Evolutionary conservation across 2,329 filamentous ascomycete species (phyloP).

Genomic region (Cladosporium cucumerinum): DNA sequence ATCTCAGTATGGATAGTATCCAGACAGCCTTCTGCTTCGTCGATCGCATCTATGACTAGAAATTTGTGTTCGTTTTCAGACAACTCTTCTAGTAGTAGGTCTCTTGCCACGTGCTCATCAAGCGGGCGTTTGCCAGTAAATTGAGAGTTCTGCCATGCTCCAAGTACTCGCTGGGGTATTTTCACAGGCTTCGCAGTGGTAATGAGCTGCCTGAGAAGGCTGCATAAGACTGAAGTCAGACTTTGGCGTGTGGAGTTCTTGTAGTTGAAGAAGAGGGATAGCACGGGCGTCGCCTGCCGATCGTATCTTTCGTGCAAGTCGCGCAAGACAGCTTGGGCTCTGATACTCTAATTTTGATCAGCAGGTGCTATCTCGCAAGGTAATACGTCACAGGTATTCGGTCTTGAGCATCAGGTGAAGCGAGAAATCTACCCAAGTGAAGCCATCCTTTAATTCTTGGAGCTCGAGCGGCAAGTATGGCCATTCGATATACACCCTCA

Average conservation of each 20-base stretch:
- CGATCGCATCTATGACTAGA: neutral
- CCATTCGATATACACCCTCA: too few species aligned
- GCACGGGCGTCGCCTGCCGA: neutral
- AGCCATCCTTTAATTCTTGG: too few species aligned
- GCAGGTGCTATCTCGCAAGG: too few species aligned
- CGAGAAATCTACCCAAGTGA: too few species aligned
- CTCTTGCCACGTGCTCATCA: neutral
- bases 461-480: too few species aligned
- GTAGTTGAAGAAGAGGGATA: neutral
- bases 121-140: neutral
- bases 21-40: neutral
- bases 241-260: neutral
- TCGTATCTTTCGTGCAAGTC: neutral
- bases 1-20: neutral
- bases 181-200: neutral
- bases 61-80: neutral
- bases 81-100: neutral
- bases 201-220: neutral
- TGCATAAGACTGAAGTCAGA: neutral
- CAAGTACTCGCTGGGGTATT: neutral
- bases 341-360: neutral
- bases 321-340: neutral
- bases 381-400: too few species aligned
- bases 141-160: neutral
- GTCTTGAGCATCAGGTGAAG: too few species aligned